Percentiles rank a stretch among this genome's conserved stretches.
Evolutionary conservation across 352 stramenopile genomes (phyloP).

Genomic region (Thalassiosira livingstoniorum): DNA sequence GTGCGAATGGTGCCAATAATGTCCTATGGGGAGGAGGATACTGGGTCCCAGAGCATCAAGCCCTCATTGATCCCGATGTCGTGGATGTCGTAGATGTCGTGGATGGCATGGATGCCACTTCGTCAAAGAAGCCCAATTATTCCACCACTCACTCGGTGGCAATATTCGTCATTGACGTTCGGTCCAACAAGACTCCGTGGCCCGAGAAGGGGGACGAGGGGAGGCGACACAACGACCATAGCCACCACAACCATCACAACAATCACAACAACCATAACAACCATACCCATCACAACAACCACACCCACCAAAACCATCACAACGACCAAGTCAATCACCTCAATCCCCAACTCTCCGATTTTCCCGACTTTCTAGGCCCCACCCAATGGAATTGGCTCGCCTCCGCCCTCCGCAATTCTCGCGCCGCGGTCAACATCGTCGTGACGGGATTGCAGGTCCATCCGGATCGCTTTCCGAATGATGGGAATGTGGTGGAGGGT

Average conservation of each 20-base stretch:
- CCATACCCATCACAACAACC: background rate
- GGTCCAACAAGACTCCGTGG: slow-evolving; percentile 80
- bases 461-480: slow-evolving; percentile 81
- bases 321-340: background rate
- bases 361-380: slow-evolving; percentile 71
- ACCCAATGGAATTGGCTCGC: slow-evolving; percentile 83
- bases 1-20: background rate
- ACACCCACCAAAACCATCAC: background rate
- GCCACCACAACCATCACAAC: background rate
- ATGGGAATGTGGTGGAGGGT: slow-evolving; percentile 87
- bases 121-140: slow-evolving; percentile 14
- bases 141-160: slow-evolving; percentile 68
- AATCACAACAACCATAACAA: background rate
- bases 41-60: slow-evolving; percentile 61
- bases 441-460: slow-evolving; percentile 92
- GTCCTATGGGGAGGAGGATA: slow-evolving; percentile 44
- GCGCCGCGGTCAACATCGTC: slow-evolving; percentile 92
- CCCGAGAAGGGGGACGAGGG: slow-evolving; percentile 43
- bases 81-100: slow-evolving; percentile 5
- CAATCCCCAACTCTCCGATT: no score
- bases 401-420: slow-evolving; percentile 77
- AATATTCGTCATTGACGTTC: slow-evolving; percentile 79
- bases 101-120: background rate
- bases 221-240: slow-evolving; percentile 29
- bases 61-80: slow-evolving; percentile 75